A percentile compares a stretch with the other conserved stretches of the same genome.
Conservation (phyloP, 805 yeast genomes). For the Nakazawaea molendinolei region DNA sequence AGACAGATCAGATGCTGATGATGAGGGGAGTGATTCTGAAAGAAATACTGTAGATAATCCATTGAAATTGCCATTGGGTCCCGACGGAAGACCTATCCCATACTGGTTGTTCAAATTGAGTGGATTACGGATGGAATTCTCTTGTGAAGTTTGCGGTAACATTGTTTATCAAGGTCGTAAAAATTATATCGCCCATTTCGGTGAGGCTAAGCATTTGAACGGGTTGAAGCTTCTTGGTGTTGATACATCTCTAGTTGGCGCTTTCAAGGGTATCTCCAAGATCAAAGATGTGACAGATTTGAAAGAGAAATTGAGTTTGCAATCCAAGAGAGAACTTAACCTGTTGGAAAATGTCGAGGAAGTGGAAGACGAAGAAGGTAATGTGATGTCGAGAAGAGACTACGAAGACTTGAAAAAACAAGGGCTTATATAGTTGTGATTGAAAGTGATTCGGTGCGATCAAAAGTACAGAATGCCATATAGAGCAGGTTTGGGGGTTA, state of each 20-base stretch:
- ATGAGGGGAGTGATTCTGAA: slow-evolving; percentile 28
- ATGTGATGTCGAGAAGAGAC: slow-evolving; percentile 79
- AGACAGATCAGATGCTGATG: slow-evolving; percentile 20
- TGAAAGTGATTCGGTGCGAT: no score
- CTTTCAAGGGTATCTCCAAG: slow-evolving; percentile 57
- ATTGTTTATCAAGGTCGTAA: slow-evolving; percentile 64
- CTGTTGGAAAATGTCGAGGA: slow-evolving; percentile 56
- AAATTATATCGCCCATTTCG: slow-evolving; percentile 69
- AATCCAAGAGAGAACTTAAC: slow-evolving; percentile 29
- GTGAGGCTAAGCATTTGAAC: slow-evolving; percentile 58
- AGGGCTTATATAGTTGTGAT: slow-evolving; percentile 64
- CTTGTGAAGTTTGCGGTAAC: slow-evolving; percentile 87
- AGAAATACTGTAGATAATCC: slow-evolving; percentile 31
- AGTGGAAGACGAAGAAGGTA: slow-evolving; percentile 90
- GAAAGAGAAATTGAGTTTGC: slow-evolving; percentile 39
- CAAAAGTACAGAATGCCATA: no score
- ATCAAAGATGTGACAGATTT: slow-evolving; percentile 65
- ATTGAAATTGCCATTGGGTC: slow-evolving; percentile 67
- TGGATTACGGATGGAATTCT: slow-evolving; percentile 67
- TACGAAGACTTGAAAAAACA: slow-evolving; percentile 83
- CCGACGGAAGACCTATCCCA: slow-evolving; percentile 91
- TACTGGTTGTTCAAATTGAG: slow-evolving; percentile 87
- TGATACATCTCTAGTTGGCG: slow-evolving; percentile 31
- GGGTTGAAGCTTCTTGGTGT: slow-evolving; percentile 77
- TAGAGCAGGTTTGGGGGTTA: no score